phyloP scores from a whole-genome alignment of 164 flowering plant genomes.

The Macadamia integrifolia region DNA sequence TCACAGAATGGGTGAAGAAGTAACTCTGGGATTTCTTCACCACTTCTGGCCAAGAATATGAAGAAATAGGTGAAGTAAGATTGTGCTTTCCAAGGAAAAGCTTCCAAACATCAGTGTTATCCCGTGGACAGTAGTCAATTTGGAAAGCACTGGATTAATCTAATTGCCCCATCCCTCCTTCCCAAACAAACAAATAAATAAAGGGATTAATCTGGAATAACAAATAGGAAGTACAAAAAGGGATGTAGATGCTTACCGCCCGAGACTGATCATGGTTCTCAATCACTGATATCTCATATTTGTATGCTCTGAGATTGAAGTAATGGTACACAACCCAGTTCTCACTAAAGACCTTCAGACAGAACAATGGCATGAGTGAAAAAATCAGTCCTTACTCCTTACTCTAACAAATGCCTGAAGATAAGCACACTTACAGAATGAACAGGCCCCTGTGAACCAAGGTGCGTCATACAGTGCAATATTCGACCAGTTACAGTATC shows the following conservation, averaged over 20 bases:
- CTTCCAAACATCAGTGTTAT: slow-evolving; percentile 85
- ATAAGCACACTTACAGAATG: slow-evolving; percentile 67
- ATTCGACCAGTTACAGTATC: slow-evolving; percentile 35
- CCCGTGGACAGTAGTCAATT: slow-evolving; percentile 38
- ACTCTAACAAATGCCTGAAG: background rate
- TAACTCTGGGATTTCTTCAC: slow-evolving; percentile 79
- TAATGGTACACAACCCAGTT: slow-evolving; percentile 99
- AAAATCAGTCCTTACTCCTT: background rate
- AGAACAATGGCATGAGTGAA: slow-evolving; percentile 3
- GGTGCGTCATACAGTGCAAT: slow-evolving; percentile 31
- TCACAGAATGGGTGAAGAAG: slow-evolving; percentile 85
- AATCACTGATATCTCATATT: slow-evolving; percentile 96
- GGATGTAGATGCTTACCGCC: slow-evolving; percentile 49
- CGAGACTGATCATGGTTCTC: slow-evolving; percentile 97
- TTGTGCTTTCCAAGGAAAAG: slow-evolving; percentile 92
- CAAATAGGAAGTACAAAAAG: too few species aligned
- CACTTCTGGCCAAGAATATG: slow-evolving; percentile 86
- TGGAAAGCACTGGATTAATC: background rate
- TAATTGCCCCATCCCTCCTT: too few species aligned
- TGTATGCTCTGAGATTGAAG: slow-evolving; percentile 93
- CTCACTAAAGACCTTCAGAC: slow-evolving; percentile 81
- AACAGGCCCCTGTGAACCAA: slow-evolving; percentile 72
- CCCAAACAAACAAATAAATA: background rate
- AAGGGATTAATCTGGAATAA: background rate
- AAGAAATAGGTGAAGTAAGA: slow-evolving; percentile 80